Conservation (phyloP, 2,329 filamentous ascomycete genomes). For the Hirsutella rhossiliensis region DNA sequence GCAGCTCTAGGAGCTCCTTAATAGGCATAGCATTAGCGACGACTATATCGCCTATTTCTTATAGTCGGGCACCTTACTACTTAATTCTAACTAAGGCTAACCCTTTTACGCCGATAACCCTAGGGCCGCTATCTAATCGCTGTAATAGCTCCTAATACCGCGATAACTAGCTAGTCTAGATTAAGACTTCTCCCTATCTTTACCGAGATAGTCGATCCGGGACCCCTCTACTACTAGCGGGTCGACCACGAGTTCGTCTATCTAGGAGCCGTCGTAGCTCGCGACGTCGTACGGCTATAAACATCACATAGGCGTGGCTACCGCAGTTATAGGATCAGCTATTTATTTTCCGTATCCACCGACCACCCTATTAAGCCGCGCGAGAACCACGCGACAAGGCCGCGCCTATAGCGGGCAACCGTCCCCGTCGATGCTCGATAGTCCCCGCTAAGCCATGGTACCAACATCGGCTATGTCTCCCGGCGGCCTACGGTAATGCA, state of each 20-base stretch:
- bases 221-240: conserved; percentile 20
- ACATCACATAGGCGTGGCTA: conserved; percentile 5
- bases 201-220: conserved; percentile 18
- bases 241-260: conserved; percentile 18
- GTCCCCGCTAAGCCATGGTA: too few species aligned
- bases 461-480: conserved; percentile 9
- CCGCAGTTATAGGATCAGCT: too few species aligned
- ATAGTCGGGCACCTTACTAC: too few species aligned
- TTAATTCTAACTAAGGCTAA: too few species aligned
- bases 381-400: neutral
- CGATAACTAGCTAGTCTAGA: conserved; percentile 19
- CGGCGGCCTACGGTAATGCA: conserved; percentile 10
- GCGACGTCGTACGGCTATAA: conserved; percentile 11
- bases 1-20: conserved; percentile 47
- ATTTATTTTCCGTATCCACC: conserved; percentile 3
- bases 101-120: conserved; percentile 10
- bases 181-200: too few species aligned
- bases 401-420: neutral
- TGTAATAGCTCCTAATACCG: conserved; percentile 25
- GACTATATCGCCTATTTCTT: too few species aligned
- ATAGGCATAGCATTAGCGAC: conserved; percentile 42
- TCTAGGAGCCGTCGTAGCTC: conserved; percentile 19
- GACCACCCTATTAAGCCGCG: conserved; percentile 1
- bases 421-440: conserved; percentile 11
- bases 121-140: conserved; percentile 15